phyloP scores from a whole-genome alignment of 2,329 filamentous ascomycete species.

The Xylaria arbuscula region DNA sequence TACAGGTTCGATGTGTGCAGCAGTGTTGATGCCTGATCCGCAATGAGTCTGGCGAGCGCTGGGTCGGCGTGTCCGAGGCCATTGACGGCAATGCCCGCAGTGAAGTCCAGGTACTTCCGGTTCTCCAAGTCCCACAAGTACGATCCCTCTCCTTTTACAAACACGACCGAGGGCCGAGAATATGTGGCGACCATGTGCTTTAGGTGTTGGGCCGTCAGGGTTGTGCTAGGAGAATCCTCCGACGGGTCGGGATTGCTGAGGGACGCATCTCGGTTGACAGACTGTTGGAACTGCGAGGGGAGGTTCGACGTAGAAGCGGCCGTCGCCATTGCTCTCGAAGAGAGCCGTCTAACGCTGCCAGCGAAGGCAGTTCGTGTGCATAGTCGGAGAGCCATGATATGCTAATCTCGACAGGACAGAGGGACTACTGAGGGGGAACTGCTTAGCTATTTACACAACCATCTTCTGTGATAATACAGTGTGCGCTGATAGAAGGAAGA shows the following conservation, averaged over 20 bases:
- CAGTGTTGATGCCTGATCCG: constrained; percentile 80
- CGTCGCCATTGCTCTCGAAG: constrained; percentile 41
- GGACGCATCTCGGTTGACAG: constrained; percentile 46
- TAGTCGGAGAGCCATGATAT: constrained; percentile 47
- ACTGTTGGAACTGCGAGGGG: constrained; percentile 42
- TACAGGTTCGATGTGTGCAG: constrained; percentile 96
- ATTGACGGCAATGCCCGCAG: constrained; percentile 95
- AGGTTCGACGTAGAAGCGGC: constrained; percentile 42
- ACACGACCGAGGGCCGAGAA: constrained; percentile 87
- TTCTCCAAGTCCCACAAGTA: constrained; percentile 93
- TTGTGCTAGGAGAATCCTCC: constrained; percentile 64
- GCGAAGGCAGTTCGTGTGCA: constrained; percentile 40
- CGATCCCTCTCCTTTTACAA: constrained; percentile 86
- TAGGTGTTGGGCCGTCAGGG: constrained; percentile 78
- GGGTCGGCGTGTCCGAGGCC: constrained; percentile 90
- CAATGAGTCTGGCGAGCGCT: constrained; percentile 78
- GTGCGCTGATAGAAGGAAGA: neutral
- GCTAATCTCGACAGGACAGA: neutral
- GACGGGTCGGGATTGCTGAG: constrained; percentile 50
- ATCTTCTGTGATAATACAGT: neutral
- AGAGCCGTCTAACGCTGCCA: constrained; percentile 41
- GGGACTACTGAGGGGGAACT: neutral
- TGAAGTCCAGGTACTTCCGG: constrained; percentile 91
- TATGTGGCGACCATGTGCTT: constrained; percentile 98
- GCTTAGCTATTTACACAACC: constrained; percentile 13